A percentile compares a stretch with the other conserved stretches of the same genome.
Evolutionary conservation across 108 stramenopile genomes (phyloP).

Genomic region (Discostella stelligeroides): DNA sequence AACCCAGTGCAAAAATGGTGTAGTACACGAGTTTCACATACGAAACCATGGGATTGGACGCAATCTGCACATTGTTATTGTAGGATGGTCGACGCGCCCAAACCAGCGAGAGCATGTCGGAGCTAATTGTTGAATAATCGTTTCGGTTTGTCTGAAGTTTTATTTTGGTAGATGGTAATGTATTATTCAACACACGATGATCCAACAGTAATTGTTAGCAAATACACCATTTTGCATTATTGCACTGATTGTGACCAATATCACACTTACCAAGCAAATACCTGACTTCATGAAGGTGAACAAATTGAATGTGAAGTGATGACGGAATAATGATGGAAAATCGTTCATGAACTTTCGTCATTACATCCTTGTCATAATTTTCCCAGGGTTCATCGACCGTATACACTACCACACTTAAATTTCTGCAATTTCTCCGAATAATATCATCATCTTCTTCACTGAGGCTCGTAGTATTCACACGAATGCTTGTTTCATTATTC

Average conservation of each 20-base stretch:
- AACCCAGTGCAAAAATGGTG: slow-evolving; percentile 78
- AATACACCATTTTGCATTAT: too few relatives aligned
- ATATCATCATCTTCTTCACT: slow-evolving; percentile 2
- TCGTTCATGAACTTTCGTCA: slow-evolving; percentile 47
- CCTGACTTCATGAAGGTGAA: slow-evolving; percentile 59
- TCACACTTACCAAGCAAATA: slow-evolving; percentile 25
- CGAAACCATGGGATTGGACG: slow-evolving; percentile 57
- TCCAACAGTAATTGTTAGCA: too few relatives aligned
- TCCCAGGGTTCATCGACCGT: slow-evolving; percentile 71
- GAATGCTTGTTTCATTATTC: not conserved
- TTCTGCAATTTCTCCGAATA: slow-evolving; percentile 10
- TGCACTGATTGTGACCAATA: slow-evolving; percentile 9
- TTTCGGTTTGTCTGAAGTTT: slow-evolving; percentile 27
- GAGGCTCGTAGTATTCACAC: not conserved
- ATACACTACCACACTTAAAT: slow-evolving; percentile 73
- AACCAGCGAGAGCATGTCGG: slow-evolving; percentile 95
- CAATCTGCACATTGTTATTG: slow-evolving; percentile 72
- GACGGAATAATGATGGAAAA: slow-evolving; percentile 45
- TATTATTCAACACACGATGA: not conserved
- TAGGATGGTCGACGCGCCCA: slow-evolving; percentile 81
- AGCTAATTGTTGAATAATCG: slow-evolving; percentile 97
- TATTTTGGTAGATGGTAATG: not conserved
- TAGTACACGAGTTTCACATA: slow-evolving; percentile 91
- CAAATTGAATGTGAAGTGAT: slow-evolving; percentile 54
- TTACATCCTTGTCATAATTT: slow-evolving; percentile 41